These are phyloP conservation scores for Citrus glauca DNA, from an alignment of 345 rosid species.

Conservation along the genomic window DNA sequence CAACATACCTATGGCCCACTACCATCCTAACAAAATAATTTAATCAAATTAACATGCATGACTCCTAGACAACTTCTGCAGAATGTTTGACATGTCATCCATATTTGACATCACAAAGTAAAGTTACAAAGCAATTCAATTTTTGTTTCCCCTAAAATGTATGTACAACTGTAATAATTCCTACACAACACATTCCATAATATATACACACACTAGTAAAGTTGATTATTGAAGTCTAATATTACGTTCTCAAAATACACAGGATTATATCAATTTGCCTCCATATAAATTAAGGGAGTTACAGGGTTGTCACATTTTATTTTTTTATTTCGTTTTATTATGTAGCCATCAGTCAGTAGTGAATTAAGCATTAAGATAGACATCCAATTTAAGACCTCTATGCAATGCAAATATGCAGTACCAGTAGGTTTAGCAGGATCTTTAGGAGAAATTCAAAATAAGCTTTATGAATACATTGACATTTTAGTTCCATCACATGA, in stretches of 20 bases:
- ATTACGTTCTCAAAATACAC: not conserved
- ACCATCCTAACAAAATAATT: not conserved
- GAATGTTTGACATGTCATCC: not conserved
- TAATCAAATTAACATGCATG: not conserved
- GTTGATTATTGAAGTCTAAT: not conserved
- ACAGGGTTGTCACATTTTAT: too few species aligned
- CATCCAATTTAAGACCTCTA: not conserved
- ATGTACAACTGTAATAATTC: not conserved
- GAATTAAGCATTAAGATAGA: not conserved
- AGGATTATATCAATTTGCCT: not conserved
- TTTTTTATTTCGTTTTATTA: not conserved
- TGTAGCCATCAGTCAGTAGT: not conserved
- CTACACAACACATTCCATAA: not conserved
- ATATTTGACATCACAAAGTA: not conserved
- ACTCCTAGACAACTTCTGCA: not conserved
- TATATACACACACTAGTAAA: not conserved
- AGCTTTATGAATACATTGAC: not conserved
- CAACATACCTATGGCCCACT: not conserved
- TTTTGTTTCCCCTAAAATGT: not conserved
- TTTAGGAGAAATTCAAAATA: not conserved
- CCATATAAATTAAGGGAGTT: not conserved
- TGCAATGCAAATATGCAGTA: not conserved
- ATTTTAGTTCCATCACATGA: not conserved
- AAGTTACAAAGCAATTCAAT: not conserved
- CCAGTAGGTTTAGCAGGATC: not conserved